phyloP scores from a whole-genome alignment of 2,329 filamentous ascomycete genomes.

The Cladosporium austrohemisphaericum region DNA sequence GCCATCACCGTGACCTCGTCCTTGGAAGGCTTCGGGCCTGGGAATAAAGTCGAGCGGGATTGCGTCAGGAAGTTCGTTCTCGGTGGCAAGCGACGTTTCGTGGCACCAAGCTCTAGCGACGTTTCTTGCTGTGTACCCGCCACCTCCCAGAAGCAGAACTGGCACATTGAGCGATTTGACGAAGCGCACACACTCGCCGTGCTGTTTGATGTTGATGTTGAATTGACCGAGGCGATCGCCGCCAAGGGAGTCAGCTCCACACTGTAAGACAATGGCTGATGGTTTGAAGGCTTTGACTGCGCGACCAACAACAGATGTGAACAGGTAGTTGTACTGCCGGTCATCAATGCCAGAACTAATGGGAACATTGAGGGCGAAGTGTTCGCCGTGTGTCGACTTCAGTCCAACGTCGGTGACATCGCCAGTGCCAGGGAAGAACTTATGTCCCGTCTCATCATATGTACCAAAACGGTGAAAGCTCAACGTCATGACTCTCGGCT shows the following conservation, averaged over 20 bases:
- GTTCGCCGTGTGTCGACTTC: constrained; percentile 71
- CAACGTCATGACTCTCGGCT: constrained; percentile 81
- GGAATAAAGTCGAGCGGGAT: constrained; percentile 71
- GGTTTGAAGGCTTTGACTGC: constrained; percentile 78
- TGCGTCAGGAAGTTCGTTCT: constrained; percentile 64
- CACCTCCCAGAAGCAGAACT: constrained; percentile 83
- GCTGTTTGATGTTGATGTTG: constrained; percentile 90
- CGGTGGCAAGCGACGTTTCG: constrained; percentile 85
- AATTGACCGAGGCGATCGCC: constrained; percentile 90
- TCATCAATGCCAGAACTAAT: constrained; percentile 64
- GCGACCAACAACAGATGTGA: constrained; percentile 71
- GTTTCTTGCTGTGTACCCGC: constrained; percentile 91
- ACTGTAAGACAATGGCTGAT: constrained; percentile 84
- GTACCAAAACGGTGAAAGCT: constrained; percentile 95
- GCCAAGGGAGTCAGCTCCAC: constrained; percentile 87
- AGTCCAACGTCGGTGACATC: constrained; percentile 61
- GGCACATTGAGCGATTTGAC: constrained; percentile 77
- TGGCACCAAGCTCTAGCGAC: constrained; percentile 94
- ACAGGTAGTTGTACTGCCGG: constrained; percentile 74
- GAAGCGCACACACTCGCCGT: constrained; percentile 82
- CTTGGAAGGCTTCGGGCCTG: constrained; percentile 76
- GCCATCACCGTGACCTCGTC: constrained; percentile 63
- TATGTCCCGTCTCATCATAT: constrained; percentile 48
- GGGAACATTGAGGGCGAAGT: constrained; percentile 64
- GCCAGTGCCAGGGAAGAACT: constrained; percentile 63